Conservation (phyloP, 306 rosid genomes). For the Senna siamea region DNA sequence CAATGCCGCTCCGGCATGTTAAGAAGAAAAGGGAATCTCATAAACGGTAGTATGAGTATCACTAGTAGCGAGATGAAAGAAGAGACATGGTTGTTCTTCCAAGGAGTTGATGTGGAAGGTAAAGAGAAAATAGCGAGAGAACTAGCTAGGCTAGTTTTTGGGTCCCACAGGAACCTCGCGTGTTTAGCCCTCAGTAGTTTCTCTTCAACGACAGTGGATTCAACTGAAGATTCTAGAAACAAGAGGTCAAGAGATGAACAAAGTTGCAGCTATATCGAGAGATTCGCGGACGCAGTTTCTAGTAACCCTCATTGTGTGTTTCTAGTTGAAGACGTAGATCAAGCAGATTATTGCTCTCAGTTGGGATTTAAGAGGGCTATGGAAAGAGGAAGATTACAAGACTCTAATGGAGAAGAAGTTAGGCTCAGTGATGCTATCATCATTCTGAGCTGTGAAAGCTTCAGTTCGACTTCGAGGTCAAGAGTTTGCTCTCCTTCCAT, state of each 20-base stretch:
- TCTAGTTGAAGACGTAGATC: constrained; percentile 82
- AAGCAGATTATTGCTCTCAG: constrained; percentile 79
- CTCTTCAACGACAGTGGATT: constrained; percentile 75
- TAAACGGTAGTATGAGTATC: too few species aligned
- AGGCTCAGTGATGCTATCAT: constrained; percentile 73
- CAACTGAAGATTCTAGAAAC: constrained; percentile 66
- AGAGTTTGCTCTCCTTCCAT: constrained; percentile 80
- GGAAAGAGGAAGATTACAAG: constrained; percentile 67
- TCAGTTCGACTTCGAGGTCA: constrained; percentile 82
- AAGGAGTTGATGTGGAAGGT: constrained; percentile 74
- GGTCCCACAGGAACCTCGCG: constrained; percentile 58
- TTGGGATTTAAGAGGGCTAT: constrained; percentile 82
- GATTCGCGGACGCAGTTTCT: constrained; percentile 67
- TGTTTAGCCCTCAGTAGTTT: constrained; percentile 74
- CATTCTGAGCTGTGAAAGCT: constrained; percentile 78
- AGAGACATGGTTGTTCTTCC: constrained; percentile 94
- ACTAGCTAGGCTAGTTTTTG: constrained; percentile 70
- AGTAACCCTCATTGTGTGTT: constrained; percentile 82
- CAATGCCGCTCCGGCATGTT: constrained; percentile 78
- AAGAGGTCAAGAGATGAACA: constrained; percentile 81
- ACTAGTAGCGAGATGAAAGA: constrained; percentile 50
- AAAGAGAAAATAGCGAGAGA: constrained; percentile 82
- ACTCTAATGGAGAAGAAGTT: constrained; percentile 69
- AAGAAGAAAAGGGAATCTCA: constrained; percentile 63
- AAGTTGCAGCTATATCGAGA: constrained; percentile 70